Evolutionary conservation across 345 rosid genomes (phyloP).

Genomic region (Heritiera fomes): DNA sequence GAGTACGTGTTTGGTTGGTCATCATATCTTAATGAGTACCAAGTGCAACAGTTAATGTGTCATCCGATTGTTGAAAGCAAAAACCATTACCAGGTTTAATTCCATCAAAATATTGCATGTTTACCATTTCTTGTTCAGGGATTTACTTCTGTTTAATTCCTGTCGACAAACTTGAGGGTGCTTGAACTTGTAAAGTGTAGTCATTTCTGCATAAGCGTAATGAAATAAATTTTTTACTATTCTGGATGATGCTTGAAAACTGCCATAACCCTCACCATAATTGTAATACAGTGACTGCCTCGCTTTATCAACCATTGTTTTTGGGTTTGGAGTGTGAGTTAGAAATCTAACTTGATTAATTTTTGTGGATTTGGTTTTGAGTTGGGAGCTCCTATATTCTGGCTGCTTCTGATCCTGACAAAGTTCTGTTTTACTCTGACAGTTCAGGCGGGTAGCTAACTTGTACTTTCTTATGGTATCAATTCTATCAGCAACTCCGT

Average conservation of each 20-base stretch:
- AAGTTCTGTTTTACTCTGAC: conserved; percentile 49
- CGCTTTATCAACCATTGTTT: background rate
- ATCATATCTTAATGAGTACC: background rate
- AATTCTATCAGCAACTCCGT: conserved; percentile 88
- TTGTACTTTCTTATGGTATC: conserved; percentile 94
- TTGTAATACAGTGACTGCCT: background rate
- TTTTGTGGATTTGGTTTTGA: conserved; percentile 12
- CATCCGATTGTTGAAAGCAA: background rate
- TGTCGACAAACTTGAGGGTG: background rate
- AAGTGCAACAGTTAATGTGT: background rate
- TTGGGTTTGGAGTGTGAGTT: background rate
- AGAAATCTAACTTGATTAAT: conserved; percentile 5
- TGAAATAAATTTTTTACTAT: background rate
- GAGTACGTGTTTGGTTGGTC: background rate
- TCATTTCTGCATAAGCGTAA: background rate
- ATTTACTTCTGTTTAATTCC: background rate
- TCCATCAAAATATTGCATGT: background rate
- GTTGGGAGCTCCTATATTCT: background rate
- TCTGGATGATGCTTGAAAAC: conserved; percentile 7
- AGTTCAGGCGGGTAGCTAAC: conserved; percentile 99
- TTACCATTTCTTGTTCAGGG: background rate
- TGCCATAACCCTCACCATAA: background rate
- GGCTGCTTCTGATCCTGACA: conserved; percentile 33
- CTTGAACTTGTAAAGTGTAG: background rate
- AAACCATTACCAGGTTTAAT: conserved; percentile 3